Evolutionary conservation across 192 early-diverging fungal species (phyloP).

Genomic region (Cetraspora pellucida): DNA sequence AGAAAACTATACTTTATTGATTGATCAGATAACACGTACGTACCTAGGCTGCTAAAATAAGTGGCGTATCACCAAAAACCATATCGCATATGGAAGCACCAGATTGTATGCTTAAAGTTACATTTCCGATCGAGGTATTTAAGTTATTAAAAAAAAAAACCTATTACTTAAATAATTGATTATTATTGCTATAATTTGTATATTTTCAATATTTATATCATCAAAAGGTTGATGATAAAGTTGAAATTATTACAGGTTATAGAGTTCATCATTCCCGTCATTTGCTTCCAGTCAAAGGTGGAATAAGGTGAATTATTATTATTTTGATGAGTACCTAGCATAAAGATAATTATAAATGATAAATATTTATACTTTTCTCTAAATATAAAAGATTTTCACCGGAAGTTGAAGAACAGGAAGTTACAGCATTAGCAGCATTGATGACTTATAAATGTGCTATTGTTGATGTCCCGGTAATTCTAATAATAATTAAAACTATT

Average conservation of each 20-base stretch:
- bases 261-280: constrained; percentile 86
- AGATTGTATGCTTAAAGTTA: constrained; percentile 72
- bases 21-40: not conserved
- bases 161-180: not conserved
- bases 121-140: constrained; percentile 68
- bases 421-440: constrained; percentile 77
- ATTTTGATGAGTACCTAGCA: not conserved
- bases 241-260: constrained; percentile 74
- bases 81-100: constrained; percentile 72
- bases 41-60: constrained; percentile 62
- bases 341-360: not conserved
- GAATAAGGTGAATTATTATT: constrained; percentile 57
- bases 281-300: constrained; percentile 78
- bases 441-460: constrained; percentile 90
- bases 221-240: constrained; percentile 54
- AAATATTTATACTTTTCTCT: not conserved
- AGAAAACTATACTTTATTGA: not conserved
- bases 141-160: not conserved
- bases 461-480: constrained; percentile 69
- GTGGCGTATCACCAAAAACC: constrained; percentile 58
- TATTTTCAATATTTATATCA: not conserved
- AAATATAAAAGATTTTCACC: constrained; percentile 54
- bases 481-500: not conserved
- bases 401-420: constrained; percentile 80
- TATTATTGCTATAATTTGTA: not conserved